A percentile compares a stretch with the other conserved stretches of the same genome.
These are phyloP conservation scores for Populus davidiana DNA, from an alignment of 345 rosid species.

Conservation along the genomic window DNA sequence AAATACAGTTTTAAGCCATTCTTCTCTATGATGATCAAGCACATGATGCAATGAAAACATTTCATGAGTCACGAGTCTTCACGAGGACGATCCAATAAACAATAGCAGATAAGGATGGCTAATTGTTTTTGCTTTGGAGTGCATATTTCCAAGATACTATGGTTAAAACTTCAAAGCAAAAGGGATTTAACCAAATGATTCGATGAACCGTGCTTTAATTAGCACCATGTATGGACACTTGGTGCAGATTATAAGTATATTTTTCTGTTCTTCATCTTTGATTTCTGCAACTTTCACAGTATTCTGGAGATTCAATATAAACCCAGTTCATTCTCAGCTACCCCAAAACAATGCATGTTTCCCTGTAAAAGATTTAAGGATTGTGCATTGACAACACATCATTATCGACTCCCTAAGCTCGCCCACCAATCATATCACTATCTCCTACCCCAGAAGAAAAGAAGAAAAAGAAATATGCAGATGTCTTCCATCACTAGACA, in stretches of 20 bases:
- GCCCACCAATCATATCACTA: not conserved
- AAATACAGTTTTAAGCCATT: not conserved
- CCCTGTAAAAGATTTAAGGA: not conserved
- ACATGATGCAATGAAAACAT: not conserved
- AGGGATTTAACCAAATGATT: not conserved
- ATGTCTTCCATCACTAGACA: not conserved
- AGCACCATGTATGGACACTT: too few species aligned
- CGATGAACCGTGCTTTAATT: too few species aligned
- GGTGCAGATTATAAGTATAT: not conserved
- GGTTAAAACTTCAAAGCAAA: not conserved
- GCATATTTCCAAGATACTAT: not conserved
- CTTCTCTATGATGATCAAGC: not conserved
- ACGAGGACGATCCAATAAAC: not conserved
- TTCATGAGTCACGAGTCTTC: not conserved
- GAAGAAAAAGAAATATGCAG: not conserved
- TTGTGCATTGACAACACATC: constrained; percentile 8
- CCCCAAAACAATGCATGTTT: not conserved
- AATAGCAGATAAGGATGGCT: not conserved
- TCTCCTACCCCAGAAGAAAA: not conserved
- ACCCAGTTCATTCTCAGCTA: not conserved
- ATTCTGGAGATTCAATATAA: not conserved
- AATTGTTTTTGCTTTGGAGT: not conserved
- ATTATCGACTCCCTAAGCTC: not conserved
- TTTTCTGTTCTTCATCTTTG: not conserved
- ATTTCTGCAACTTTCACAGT: not conserved